These are phyloP conservation scores for Aspergillus sp. DNA, from an alignment of 2,329 filamentous ascomycete genomes.

Conservation along the genomic window DNA sequence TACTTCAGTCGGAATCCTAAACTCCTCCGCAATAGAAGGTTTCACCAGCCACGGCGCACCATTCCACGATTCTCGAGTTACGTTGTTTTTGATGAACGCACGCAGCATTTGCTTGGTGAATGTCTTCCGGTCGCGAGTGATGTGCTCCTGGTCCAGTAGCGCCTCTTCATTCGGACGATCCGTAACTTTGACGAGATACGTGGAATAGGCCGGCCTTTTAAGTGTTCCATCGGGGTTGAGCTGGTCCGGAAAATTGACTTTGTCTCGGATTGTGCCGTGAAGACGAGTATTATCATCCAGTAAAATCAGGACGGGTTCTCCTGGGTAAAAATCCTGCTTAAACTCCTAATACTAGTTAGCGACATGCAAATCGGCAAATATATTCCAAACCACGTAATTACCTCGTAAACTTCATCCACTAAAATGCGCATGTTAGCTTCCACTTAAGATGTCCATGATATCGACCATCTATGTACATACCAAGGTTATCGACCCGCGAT, in stretches of 20 bases:
- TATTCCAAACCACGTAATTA: slow-evolving; percentile 27
- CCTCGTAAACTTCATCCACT: slow-evolving; percentile 55
- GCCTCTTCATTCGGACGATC: slow-evolving; percentile 70
- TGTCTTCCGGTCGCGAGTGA: slow-evolving; percentile 82
- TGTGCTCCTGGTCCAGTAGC: slow-evolving; percentile 76
- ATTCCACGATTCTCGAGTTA: slow-evolving; percentile 88
- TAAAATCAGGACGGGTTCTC: slow-evolving; percentile 76
- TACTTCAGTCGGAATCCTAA: slow-evolving; percentile 83
- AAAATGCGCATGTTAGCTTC: slow-evolving; percentile 26
- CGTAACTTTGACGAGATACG: slow-evolving; percentile 77
- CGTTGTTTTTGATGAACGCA: slow-evolving; percentile 91
- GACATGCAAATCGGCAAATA: neutral
- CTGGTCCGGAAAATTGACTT: slow-evolving; percentile 70
- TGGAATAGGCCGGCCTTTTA: slow-evolving; percentile 67
- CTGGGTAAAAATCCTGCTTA: slow-evolving; percentile 86
- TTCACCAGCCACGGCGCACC: slow-evolving; percentile 98
- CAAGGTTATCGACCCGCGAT: slow-evolving; percentile 81
- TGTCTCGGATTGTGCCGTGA: slow-evolving; percentile 78
- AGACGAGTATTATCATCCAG: slow-evolving; percentile 68
- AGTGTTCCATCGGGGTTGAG: slow-evolving; percentile 66
- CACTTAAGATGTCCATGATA: slow-evolving; percentile 3
- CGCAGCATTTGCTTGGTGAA: slow-evolving; percentile 95
- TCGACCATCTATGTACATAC: slow-evolving; percentile 43
- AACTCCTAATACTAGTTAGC: slow-evolving; percentile 58
- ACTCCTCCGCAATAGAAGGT: slow-evolving; percentile 76